These are phyloP conservation scores for Yamadazyma triangularis DNA, from an alignment of 1,139 yeast species.

Conservation along the genomic window DNA sequence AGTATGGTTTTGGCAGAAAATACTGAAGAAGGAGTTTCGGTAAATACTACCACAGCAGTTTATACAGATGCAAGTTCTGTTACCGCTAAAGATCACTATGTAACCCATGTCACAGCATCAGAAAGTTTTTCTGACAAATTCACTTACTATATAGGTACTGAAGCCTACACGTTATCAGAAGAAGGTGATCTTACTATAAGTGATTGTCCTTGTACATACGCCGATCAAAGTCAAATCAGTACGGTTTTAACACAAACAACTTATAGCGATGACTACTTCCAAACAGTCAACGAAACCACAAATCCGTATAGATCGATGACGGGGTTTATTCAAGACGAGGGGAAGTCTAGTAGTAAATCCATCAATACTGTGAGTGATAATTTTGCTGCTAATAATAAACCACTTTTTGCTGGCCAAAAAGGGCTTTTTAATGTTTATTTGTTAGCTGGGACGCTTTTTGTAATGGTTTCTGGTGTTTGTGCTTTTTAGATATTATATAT, in stretches of 20 bases:
- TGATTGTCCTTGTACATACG: slow-evolving; percentile 4
- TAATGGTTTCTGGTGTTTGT: too few relatives aligned
- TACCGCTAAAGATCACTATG: background rate
- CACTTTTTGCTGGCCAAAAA: background rate
- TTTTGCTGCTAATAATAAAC: background rate
- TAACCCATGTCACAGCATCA: slow-evolving; percentile 1
- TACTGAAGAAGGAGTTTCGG: slow-evolving; percentile 3
- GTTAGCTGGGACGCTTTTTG: background rate
- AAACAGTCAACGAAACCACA: slow-evolving; percentile 1
- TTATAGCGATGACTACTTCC: slow-evolving; percentile 4
- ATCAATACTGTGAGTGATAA: background rate
- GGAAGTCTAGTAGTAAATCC: background rate
- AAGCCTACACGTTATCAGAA: slow-evolving; percentile 2
- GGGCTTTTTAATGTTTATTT: background rate
- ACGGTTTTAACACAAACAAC: slow-evolving; percentile 1
- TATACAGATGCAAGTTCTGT: slow-evolving; percentile 1
- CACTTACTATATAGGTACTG: slow-evolving; percentile 1
- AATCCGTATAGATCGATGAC: background rate
- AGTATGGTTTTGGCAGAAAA: too few relatives aligned
- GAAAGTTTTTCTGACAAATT: background rate
- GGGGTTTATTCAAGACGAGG: background rate
- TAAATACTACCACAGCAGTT: slow-evolving; percentile 1
- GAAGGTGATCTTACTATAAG: background rate
- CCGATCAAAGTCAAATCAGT: background rate
- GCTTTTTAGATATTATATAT: too few relatives aligned